These are phyloP conservation scores for Roridomyces roridus DNA, from an alignment of 768 basidiomycete genomes.

Conservation along the genomic window DNA sequence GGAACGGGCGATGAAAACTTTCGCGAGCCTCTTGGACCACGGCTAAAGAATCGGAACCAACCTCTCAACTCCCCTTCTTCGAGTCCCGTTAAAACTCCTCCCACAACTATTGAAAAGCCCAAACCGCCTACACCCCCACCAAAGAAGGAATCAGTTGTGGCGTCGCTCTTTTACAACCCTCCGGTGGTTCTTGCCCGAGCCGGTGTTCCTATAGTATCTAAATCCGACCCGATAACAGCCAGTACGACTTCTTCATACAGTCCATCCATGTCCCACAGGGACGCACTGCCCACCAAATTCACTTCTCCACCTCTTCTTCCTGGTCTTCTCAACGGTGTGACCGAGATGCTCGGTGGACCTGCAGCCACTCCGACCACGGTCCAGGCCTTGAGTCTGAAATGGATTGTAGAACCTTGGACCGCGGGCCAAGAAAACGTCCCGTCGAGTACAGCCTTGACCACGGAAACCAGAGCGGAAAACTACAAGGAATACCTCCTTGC, in stretches of 20 bases:
- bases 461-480: conserved; percentile 23
- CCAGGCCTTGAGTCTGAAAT: conserved; percentile 75
- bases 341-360: conserved; percentile 58
- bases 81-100: neutral
- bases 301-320: conserved; percentile 73
- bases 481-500: conserved; percentile 73
- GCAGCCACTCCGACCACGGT: conserved; percentile 73
- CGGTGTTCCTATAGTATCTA: conserved; percentile 21
- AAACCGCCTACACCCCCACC: neutral
- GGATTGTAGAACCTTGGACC: conserved; percentile 50
- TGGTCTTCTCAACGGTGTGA: conserved; percentile 64
- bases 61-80: neutral
- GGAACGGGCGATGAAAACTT: too few relatives aligned
- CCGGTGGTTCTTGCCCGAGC: conserved; percentile 2
- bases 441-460: neutral
- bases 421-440: conserved; percentile 8
- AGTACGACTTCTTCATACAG: conserved; percentile 15
- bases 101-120: neutral
- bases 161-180: conserved; percentile 9
- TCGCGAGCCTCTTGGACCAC: neutral
- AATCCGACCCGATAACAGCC: conserved; percentile 17
- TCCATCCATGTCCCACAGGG: conserved; percentile 16
- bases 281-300: conserved; percentile 51
- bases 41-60: conserved; percentile 17
- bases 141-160: neutral